A percentile compares a stretch with the other conserved stretches of the same genome.
Evolutionary conservation across 768 basidiomycete species (phyloP).

Genomic region (Xanthoconium stramineum): DNA sequence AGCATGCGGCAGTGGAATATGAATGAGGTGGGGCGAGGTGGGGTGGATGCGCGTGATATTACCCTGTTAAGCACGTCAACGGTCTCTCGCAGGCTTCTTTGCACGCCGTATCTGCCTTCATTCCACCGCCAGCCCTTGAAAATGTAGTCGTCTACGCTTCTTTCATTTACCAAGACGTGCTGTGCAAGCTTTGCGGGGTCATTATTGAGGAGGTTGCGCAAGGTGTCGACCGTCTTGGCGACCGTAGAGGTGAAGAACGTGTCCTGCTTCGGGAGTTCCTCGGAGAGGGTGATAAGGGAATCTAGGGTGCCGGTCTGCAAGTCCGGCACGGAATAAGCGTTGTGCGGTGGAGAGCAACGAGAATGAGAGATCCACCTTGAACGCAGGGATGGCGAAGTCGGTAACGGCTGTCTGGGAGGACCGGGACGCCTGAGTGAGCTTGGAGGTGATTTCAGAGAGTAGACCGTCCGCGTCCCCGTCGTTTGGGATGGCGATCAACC

Average conservation of each 20-base stretch:
- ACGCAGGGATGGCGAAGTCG: constrained; percentile 73
- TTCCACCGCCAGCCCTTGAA: constrained; percentile 92
- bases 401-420: constrained; percentile 49
- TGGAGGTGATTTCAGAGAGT: constrained; percentile 59
- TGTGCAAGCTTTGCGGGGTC: constrained; percentile 73
- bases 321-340: constrained; percentile 8
- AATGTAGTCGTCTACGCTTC: constrained; percentile 73
- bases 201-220: constrained; percentile 87
- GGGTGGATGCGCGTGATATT: constrained; percentile 18
- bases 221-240: constrained; percentile 91
- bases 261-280: constrained; percentile 91
- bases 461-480: constrained; percentile 83
- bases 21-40: constrained; percentile 17
- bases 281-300: constrained; percentile 81
- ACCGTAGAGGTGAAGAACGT: constrained; percentile 80
- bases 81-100: constrained; percentile 78
- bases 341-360: background rate
- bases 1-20: constrained; percentile 20
- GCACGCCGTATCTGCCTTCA: constrained; percentile 81
- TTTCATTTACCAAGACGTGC: constrained; percentile 79
- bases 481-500: constrained; percentile 84
- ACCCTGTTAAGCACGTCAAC: constrained; percentile 86
- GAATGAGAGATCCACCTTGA: constrained; percentile 67
- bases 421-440: constrained; percentile 59
- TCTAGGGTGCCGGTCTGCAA: constrained; percentile 91